Conservation (phyloP, 306 rosid species). For the Castanea sativa region DNA sequence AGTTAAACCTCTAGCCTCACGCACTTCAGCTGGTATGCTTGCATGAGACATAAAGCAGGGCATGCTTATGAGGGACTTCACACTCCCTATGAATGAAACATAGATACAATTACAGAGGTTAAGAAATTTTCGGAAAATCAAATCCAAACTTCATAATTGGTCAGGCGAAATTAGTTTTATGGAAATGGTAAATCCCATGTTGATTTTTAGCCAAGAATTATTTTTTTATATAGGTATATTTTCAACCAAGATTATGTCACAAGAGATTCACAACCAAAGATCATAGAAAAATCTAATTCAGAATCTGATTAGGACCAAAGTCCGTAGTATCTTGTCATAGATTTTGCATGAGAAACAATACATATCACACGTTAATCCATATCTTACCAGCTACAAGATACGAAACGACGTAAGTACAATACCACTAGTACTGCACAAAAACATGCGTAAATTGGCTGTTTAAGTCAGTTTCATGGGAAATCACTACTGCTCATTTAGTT, state of each 20-base stretch:
- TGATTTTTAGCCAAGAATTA: background rate
- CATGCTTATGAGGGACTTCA: conserved; percentile 87
- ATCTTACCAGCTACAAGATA: background rate
- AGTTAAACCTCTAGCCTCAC: conserved; percentile 76
- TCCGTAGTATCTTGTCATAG: too few relatives aligned
- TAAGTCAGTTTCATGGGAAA: background rate
- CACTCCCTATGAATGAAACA: conserved; percentile 59
- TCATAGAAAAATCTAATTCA: background rate
- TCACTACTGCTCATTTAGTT: background rate
- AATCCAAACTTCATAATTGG: background rate
- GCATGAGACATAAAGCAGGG: conserved; percentile 92
- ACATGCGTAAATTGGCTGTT: background rate
- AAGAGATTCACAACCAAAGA: background rate
- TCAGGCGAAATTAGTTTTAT: background rate
- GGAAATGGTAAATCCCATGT: background rate
- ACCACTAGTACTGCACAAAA: background rate
- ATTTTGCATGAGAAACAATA: too few relatives aligned
- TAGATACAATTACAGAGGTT: background rate
- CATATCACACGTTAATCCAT: background rate
- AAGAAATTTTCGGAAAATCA: background rate
- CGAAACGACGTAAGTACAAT: background rate
- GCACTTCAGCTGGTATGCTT: conserved; percentile 74
- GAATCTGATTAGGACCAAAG: background rate
- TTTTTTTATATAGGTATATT: too few relatives aligned
- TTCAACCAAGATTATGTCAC: background rate